Percentiles rank a stretch among this genome's conserved stretches.
phyloP scores from a whole-genome alignment of 2,329 filamentous ascomycete species.

The Diaporthe destruens region DNA sequence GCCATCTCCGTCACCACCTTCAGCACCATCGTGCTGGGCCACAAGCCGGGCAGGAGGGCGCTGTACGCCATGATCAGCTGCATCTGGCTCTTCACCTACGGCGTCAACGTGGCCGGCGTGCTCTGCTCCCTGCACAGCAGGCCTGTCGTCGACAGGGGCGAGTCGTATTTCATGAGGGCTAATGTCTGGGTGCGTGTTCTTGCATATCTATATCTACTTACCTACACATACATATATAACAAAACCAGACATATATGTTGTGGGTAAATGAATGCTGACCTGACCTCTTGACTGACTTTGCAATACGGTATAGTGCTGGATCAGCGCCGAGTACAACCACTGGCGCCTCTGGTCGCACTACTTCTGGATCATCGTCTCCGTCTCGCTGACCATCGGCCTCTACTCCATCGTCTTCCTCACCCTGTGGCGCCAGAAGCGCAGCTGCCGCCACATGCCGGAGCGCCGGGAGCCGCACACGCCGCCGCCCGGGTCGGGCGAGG shows the following conservation, averaged over 20 bases:
- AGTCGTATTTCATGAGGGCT: slow-evolving; percentile 27
- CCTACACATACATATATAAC: too few relatives aligned
- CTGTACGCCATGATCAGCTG: neutral
- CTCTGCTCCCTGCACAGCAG: neutral
- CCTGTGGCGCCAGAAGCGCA: slow-evolving; percentile 41
- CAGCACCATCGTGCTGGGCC: slow-evolving; percentile 38
- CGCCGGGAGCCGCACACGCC: neutral
- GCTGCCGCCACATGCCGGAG: slow-evolving; percentile 36
- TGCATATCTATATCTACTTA: too few relatives aligned
- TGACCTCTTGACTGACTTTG: neutral
- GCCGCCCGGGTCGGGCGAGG: slow-evolving; percentile 10
- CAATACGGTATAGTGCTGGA: slow-evolving; percentile 43
- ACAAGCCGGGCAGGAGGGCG: neutral
- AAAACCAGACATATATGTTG: too few relatives aligned
- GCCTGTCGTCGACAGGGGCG: neutral
- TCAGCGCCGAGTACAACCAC: slow-evolving; percentile 36
- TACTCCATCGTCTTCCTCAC: slow-evolving; percentile 40
- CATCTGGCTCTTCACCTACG: slow-evolving; percentile 18
- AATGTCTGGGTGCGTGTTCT: slow-evolving; percentile 34
- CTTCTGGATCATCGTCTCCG: slow-evolving; percentile 41
- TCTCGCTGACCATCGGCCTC: slow-evolving; percentile 32
- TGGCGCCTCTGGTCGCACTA: slow-evolving; percentile 41
- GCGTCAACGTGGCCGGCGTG: slow-evolving; percentile 12
- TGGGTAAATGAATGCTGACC: neutral
- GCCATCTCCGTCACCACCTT: slow-evolving; percentile 40